Evolutionary conservation across 352 stramenopile genomes (phyloP).

Genomic region (Phytophthora multivora): DNA sequence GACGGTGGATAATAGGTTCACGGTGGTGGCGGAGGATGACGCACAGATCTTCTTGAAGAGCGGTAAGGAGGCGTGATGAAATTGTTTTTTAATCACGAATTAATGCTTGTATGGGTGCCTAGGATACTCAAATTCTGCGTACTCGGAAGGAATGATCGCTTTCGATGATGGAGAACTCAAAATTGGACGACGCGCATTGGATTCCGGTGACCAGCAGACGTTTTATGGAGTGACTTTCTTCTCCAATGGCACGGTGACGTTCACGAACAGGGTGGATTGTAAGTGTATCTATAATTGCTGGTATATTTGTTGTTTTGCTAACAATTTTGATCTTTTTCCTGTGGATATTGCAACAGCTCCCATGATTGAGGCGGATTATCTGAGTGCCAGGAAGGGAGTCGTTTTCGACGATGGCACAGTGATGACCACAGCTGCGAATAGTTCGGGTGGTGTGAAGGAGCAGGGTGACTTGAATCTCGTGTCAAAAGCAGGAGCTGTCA

Average conservation of each 20-base stretch:
- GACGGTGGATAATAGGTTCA: conserved; percentile 84
- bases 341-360: conserved; percentile 39
- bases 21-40: conserved; percentile 72
- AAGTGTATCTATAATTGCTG: not conserved
- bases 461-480: conserved; percentile 78
- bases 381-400: conserved; percentile 64
- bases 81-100: not conserved
- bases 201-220: conserved; percentile 49
- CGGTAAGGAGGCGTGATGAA: conserved; percentile 29
- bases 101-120: not conserved
- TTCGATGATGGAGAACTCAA: conserved; percentile 68
- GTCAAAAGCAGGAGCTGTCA: conserved; percentile 64
- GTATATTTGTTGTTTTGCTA: not conserved
- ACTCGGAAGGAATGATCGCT: conserved; percentile 72
- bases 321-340: not conserved
- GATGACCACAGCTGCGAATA: conserved; percentile 83
- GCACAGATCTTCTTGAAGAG: conserved; percentile 85
- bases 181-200: conserved; percentile 57
- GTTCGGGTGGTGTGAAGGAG: conserved; percentile 78
- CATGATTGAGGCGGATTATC: conserved; percentile 64
- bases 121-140: conserved; percentile 78
- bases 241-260: conserved; percentile 65
- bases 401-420: conserved; percentile 77
- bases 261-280: conserved; percentile 76
- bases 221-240: conserved; percentile 80